Evolutionary conservation across 176 grass and related monocot species (phyloP).

Genomic region (Carex scoparia): DNA sequence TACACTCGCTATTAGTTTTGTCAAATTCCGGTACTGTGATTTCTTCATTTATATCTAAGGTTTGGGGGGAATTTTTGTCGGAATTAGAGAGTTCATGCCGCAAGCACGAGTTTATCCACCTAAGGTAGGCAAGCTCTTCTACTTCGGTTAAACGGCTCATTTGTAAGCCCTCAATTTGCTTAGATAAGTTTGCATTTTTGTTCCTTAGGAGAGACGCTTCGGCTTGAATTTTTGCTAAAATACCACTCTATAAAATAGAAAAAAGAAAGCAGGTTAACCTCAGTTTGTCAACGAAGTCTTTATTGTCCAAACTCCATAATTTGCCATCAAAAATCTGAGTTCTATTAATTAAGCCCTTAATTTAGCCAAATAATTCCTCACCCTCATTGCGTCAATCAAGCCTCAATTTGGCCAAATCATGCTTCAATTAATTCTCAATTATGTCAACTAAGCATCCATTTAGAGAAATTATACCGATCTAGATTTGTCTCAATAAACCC

Average conservation of each 20-base stretch:
- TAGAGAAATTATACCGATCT: background rate
- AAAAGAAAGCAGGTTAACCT: background rate
- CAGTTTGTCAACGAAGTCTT: background rate
- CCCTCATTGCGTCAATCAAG: background rate
- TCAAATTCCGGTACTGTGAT: constrained; percentile 24
- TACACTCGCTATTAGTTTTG: constrained; percentile 29
- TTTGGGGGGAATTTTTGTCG: constrained; percentile 57
- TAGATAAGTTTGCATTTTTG: constrained; percentile 86
- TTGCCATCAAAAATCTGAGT: constrained; percentile 20
- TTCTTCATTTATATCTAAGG: constrained; percentile 32
- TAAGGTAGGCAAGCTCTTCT: constrained; percentile 97
- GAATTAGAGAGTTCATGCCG: constrained; percentile 81
- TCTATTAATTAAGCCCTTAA: background rate
- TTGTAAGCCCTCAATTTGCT: constrained; percentile 96
- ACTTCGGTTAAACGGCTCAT: constrained; percentile 92
- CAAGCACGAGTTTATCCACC: constrained; percentile 97
- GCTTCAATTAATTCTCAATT: background rate
- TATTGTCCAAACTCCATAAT: background rate
- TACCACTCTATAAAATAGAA: constrained; percentile 59
- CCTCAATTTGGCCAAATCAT: background rate
- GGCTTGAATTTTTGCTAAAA: constrained; percentile 89
- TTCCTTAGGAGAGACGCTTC: constrained; percentile 77
- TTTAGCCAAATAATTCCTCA: background rate
- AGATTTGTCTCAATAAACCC: background rate
- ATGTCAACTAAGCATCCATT: background rate